These are phyloP conservation scores for Sugiyamaella mastotermitis DNA, from an alignment of 805 yeast genomes.

Conservation along the genomic window DNA sequence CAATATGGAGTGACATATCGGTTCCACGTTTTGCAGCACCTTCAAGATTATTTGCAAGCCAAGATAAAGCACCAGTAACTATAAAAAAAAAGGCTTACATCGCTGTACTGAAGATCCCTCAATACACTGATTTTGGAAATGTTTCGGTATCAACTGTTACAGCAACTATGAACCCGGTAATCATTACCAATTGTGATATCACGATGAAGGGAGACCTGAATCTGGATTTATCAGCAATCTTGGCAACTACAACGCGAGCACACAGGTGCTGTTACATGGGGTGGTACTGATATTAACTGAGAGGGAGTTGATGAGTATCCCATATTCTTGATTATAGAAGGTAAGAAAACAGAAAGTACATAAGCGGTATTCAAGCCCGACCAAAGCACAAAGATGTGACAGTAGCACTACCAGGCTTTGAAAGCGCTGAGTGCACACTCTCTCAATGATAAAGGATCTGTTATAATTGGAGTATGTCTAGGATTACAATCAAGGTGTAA, in stretches of 20 bases:
- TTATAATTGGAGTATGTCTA: conserved; percentile 2
- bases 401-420: conserved; percentile 11
- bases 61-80: conserved; percentile 50
- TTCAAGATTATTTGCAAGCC: conserved; percentile 52
- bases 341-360: conserved; percentile 35
- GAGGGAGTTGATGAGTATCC: conserved; percentile 37
- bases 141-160: conserved; percentile 38
- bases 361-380: conserved; percentile 1
- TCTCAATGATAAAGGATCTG: not conserved
- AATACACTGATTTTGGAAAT: conserved; percentile 41
- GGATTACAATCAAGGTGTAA: not conserved
- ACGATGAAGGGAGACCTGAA: conserved; percentile 26
- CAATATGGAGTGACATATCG: conserved; percentile 44
- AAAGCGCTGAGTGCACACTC: conserved; percentile 6
- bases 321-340: conserved; percentile 38
- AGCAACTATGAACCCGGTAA: conserved; percentile 36
- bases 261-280: conserved; percentile 34
- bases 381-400: conserved; percentile 1
- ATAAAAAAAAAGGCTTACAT: conserved; percentile 52
- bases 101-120: conserved; percentile 43
- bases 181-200: conserved; percentile 24
- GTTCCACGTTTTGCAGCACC: conserved; percentile 51
- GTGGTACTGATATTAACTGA: conserved; percentile 41
- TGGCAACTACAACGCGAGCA: conserved; percentile 17
- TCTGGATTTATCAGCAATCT: conserved; percentile 30